Base-by-base conservation (phyloP, 371 early-diverging fungal species). In the Mortierella polycephala region DNA sequence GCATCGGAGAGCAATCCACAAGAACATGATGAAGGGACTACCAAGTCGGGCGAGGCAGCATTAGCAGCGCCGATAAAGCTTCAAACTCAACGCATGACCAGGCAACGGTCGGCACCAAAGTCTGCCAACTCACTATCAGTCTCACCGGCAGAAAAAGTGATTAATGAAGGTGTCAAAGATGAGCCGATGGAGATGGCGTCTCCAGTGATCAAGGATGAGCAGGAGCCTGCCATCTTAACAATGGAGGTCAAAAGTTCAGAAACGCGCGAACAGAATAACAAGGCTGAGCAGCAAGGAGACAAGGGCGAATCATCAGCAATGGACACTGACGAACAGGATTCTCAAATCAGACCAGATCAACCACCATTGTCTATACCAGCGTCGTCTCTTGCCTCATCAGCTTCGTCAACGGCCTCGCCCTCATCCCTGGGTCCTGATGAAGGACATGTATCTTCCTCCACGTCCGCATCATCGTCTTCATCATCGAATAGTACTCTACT, bases 21-120 rank as follows among this genome's bases (percentile, higher is more conserved):
- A 18, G 52, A 60, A 8, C 57, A 44, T 46, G 57, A 56, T 14
- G 57, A 49, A 9, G 71, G 61, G 44, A 30, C 45, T 18, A 10
- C 41, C 14, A 69, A 74, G 7, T 47, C 61, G n/a, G 40, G 54
- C 9, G 37, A 57, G 7, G 69, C 64, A 7, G 18, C 56, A 2
- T 5, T 47, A 1, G 60, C 53, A 1, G 60, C 23, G 6, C 62
- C 65, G 16, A 47, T 53, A 45, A 44, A 64, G 40, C 46, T 63
- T 37, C 67, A 59, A 30, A 71, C 68, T 7, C 71, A 63, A 0
- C 77, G 77, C 42, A 76, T 76, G 77, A 71, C 71, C 11, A 51
- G 77, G 14, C 67, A 66, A 18, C 59, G 77, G 49, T 76, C 77
- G 1, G 59, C 64, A 7, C 71, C 77, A 16, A 76, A 76, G 64